Evolutionary conservation across 352 stramenopile genomes (phyloP), one percentile per base, ranked within the genome.

Genomic region (Phytopythium montanum): DNA sequence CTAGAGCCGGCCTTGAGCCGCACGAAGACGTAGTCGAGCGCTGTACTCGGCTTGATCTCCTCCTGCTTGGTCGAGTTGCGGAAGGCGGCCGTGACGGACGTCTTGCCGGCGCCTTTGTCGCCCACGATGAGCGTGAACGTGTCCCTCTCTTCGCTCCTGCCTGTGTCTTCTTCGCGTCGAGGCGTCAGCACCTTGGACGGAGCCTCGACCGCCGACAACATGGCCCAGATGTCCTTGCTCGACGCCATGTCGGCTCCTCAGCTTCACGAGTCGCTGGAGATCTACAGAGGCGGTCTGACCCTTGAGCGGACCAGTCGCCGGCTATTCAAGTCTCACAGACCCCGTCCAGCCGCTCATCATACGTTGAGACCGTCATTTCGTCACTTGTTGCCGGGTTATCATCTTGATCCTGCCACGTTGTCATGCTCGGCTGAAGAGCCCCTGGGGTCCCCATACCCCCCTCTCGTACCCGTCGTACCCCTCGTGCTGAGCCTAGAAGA

Each of bases 21-120:
- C 51, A 91, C 88, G 46, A 93, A 97, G 6, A 91, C 67, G 58
- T 97, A 98, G 64, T 97, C 88, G n/a, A 97, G 72, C 4, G 89
- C 90, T 6, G 93, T 92, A 5, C 90, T 97, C 33, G 90, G 88
- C 62, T 97, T 97, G 57, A 92, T 92, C 59, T 94, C 75, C 23
- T 95, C 87, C 16, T 69, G 66, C 66, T 86, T 89, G 31, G 70
- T 68, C 4, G 76, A 84, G 67, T 87, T 89, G 26, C 83, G 70
- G 45, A 90, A 90, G 29, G 70, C 79, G 18, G 72, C 70, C 14
- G 80, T 79, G n/a, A 97, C 65, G 31, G 81, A 92, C 18, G 82
- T 90, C 72, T 97, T 97, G 21, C 87, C 88, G 0, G 85, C 75
- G 46, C 72, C 68, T 21, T 85, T 88, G 5, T 79, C 76, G 33